phyloP scores from a whole-genome alignment of 164 flowering plant species.

The Tinospora cordifolia region DNA sequence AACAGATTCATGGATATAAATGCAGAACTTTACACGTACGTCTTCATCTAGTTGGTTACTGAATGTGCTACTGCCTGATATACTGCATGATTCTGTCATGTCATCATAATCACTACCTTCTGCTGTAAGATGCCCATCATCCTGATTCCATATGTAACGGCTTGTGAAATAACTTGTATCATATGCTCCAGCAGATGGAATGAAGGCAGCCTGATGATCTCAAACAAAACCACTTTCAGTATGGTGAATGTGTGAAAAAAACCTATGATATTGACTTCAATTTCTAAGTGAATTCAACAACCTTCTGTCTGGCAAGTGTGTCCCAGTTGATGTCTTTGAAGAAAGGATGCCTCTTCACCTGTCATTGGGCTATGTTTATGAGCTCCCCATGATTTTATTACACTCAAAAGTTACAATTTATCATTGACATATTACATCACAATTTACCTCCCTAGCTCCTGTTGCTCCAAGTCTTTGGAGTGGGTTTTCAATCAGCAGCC shows the following conservation, averaged over 20 bases:
- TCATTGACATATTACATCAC: background rate
- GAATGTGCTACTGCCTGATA: slow-evolving; percentile 58
- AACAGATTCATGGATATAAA: background rate
- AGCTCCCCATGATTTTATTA: background rate
- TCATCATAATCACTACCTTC: slow-evolving; percentile 64
- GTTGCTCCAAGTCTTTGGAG: slow-evolving; percentile 94
- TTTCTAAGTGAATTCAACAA: slow-evolving; percentile 13
- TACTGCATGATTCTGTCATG: slow-evolving; percentile 52
- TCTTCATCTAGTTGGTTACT: slow-evolving; percentile 74
- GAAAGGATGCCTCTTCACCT: slow-evolving; percentile 80
- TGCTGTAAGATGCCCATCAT: slow-evolving; percentile 50
- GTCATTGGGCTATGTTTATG: slow-evolving; percentile 20
- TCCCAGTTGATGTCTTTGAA: slow-evolving; percentile 93
- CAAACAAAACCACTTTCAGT: background rate
- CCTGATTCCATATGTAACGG: slow-evolving; percentile 82
- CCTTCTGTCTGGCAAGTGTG: slow-evolving; percentile 95
- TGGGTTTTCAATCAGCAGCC: slow-evolving; percentile 78
- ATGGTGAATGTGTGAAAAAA: slow-evolving; percentile 1
- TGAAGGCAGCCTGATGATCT: slow-evolving; percentile 67
- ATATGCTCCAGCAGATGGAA: slow-evolving; percentile 71
- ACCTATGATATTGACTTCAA: background rate
- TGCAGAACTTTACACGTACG: slow-evolving; percentile 26
- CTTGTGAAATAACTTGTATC: slow-evolving; percentile 97
- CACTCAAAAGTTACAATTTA: background rate
- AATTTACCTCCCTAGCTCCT: slow-evolving; percentile 76